Conservation (phyloP, 106 monocot genomes). For the Dioscorea dumetorum region DNA sequence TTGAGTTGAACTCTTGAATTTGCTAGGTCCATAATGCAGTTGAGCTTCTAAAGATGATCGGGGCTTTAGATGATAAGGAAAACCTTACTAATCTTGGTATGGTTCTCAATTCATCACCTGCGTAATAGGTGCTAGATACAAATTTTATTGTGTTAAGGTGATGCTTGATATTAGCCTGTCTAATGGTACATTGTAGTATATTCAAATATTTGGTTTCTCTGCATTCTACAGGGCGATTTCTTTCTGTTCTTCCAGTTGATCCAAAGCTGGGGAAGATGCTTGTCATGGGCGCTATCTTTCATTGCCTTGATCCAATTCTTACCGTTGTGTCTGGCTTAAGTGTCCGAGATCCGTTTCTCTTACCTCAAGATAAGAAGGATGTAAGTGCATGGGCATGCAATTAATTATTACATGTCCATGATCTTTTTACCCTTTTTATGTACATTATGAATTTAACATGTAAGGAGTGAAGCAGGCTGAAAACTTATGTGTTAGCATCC, state of each 20-base stretch:
- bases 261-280: constrained; percentile 99
- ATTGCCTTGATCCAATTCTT: constrained; percentile 84
- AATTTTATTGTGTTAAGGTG: too few species aligned
- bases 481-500: too few species aligned
- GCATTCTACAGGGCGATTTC: constrained; percentile 56
- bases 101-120: neutral
- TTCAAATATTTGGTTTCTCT: constrained; percentile 5
- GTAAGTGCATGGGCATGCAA: constrained; percentile 46
- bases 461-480: too few species aligned
- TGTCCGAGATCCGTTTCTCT: constrained; percentile 83
- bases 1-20: neutral
- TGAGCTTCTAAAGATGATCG: constrained; percentile 89
- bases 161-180: too few species aligned
- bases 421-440: too few species aligned
- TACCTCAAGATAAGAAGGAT: constrained; percentile 98
- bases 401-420: neutral
- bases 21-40: constrained; percentile 95
- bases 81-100: constrained; percentile 93
- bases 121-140: neutral
- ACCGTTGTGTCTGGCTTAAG: constrained; percentile 94
- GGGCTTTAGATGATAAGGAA: constrained; percentile 87
- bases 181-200: neutral
- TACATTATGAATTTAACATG: too few species aligned
- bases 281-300: constrained; percentile 92
- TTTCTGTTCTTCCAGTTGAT: constrained; percentile 98